Conservation (phyloP, 192 early-diverging fungal genomes). For the Coemansia sp. region DNA sequence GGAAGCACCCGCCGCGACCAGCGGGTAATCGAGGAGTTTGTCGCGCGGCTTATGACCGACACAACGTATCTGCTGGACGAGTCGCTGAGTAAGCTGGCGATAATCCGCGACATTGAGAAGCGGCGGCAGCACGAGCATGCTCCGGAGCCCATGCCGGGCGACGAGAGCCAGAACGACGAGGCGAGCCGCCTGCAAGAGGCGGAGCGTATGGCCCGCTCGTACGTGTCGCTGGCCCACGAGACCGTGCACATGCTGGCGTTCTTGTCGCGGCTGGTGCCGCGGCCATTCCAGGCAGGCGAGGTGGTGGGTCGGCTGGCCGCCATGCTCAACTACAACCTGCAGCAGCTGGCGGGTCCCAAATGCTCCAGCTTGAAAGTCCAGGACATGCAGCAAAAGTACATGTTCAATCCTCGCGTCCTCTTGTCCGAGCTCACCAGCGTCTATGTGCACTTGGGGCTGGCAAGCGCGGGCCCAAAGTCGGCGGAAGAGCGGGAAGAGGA, state of each 20-base stretch:
- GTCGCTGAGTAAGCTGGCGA: slow-evolving; percentile 76
- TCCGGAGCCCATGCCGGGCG: slow-evolving; percentile 21
- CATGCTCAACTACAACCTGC: slow-evolving; percentile 97
- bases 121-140: slow-evolving; percentile 57
- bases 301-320: slow-evolving; percentile 91
- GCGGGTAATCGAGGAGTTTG: slow-evolving; percentile 63
- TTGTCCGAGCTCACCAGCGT: slow-evolving; percentile 83
- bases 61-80: slow-evolving; percentile 94
- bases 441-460: slow-evolving; percentile 71
- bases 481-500: slow-evolving; percentile 11
- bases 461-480: not conserved
- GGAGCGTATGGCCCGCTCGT: slow-evolving; percentile 84
- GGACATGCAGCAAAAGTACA: slow-evolving; percentile 73
- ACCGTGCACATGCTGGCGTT: slow-evolving; percentile 91
- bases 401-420: slow-evolving; percentile 80
- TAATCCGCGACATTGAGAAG: slow-evolving; percentile 79
- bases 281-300: slow-evolving; percentile 83
- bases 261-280: slow-evolving; percentile 72
- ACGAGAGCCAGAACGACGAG: slow-evolving; percentile 25
- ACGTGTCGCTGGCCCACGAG: slow-evolving; percentile 85
- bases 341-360: slow-evolving; percentile 84
- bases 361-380: slow-evolving; percentile 84
- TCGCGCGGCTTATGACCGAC: slow-evolving; percentile 93
- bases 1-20: slow-evolving; percentile 33
- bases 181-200: slow-evolving; percentile 40